Percentiles rank a stretch among this genome's conserved stretches.
These are phyloP conservation scores for Venustampulla echinocandica DNA, from an alignment of 495 filamentous ascomycete species.

Conservation along the genomic window DNA sequence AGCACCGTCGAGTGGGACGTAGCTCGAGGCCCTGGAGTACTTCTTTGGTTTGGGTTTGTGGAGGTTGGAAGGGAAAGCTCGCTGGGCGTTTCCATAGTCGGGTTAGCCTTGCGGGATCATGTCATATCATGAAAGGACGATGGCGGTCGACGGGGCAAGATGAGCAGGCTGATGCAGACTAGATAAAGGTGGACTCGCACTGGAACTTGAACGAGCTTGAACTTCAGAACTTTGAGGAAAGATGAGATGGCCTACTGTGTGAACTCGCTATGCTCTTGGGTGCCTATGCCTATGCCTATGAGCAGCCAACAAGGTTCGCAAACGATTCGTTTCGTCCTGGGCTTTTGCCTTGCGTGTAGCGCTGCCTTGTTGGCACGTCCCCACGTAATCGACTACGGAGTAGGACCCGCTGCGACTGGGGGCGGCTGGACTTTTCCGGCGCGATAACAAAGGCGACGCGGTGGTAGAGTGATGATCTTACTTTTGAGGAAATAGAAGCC, in stretches of 20 bases:
- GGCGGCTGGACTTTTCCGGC: too few relatives aligned
- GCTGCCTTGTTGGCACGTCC: constrained; percentile 4
- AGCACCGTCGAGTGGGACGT: constrained; percentile 21
- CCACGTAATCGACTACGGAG: constrained; percentile 4
- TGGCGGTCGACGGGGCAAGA: background rate
- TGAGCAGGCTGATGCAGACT: background rate
- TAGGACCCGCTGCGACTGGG: background rate
- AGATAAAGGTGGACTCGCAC: background rate
- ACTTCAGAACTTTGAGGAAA: background rate
- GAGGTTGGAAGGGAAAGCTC: constrained; percentile 2
- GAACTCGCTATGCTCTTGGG: background rate
- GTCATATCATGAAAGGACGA: constrained; percentile 9
- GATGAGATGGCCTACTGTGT: background rate
- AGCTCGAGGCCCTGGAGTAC: constrained; percentile 4
- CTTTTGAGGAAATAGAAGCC: constrained; percentile 1
- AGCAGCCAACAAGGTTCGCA: background rate
- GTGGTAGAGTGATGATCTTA: too few relatives aligned
- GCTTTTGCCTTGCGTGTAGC: background rate
- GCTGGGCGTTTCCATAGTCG: constrained; percentile 18
- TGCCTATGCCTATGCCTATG: background rate
- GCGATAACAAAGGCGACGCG: too few relatives aligned
- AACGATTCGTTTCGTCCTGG: background rate
- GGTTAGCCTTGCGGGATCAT: constrained; percentile 21
- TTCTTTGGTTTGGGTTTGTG: constrained; percentile 3
- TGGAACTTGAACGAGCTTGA: background rate